Percentiles rank a stretch among this genome's conserved stretches.
These are phyloP conservation scores for Otatea glauca DNA, from an alignment of 176 grass and related monocot genomes.

Conservation along the genomic window DNA sequence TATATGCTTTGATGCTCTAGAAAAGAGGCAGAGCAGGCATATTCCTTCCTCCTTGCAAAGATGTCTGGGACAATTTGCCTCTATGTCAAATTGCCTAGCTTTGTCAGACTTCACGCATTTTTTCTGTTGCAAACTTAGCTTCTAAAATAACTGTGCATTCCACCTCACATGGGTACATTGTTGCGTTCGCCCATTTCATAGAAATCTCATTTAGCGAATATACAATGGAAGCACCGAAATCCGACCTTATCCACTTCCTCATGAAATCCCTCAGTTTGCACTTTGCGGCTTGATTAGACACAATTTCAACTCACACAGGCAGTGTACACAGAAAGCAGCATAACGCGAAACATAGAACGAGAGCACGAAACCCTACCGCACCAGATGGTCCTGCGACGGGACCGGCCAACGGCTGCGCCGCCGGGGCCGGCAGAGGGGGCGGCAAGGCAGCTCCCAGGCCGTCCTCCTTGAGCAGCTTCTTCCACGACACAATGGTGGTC, in stretches of 20 bases:
- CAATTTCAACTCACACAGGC: neutral
- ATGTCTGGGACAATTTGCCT: neutral
- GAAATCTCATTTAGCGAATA: slow-evolving; percentile 1
- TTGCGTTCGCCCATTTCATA: neutral
- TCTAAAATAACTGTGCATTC: neutral
- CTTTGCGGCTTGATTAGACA: neutral
- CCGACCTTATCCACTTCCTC: neutral
- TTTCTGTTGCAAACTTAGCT: neutral
- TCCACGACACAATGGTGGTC: slow-evolving; percentile 89
- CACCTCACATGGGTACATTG: neutral
- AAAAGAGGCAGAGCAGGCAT: neutral
- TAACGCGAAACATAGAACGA: neutral
- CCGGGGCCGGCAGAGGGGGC: slow-evolving; percentile 13
- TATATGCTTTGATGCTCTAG: neutral
- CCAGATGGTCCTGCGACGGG: slow-evolving; percentile 31
- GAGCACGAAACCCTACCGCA: slow-evolving; percentile 49
- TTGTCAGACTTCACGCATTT: neutral
- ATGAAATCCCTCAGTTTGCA: neutral
- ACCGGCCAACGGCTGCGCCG: neutral
- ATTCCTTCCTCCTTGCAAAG: slow-evolving; percentile 10
- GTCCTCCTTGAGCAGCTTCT: slow-evolving; percentile 63
- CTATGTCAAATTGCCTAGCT: neutral
- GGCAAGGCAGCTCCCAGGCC: neutral
- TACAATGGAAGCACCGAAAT: neutral
- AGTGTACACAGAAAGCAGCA: slow-evolving; percentile 1